Conservation (phyloP, 768 basidiomycete species). For the Boletus sp. region DNA sequence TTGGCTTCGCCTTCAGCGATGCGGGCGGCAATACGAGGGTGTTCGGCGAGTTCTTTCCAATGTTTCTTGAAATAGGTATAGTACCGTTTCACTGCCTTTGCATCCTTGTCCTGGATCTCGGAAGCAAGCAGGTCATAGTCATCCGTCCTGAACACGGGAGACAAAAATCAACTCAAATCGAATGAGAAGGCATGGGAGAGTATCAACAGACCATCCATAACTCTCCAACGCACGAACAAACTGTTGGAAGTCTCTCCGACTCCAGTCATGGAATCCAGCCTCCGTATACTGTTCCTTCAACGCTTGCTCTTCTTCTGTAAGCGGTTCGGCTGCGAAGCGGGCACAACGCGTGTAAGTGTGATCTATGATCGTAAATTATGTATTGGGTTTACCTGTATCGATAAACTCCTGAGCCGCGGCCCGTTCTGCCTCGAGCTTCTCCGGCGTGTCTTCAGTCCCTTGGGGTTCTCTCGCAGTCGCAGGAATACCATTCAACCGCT, state of each 20-base stretch:
- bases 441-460: conserved; percentile 73
- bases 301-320: conserved; percentile 83
- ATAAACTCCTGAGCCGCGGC: conserved; percentile 80
- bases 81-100: conserved; percentile 75
- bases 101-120: conserved; percentile 81
- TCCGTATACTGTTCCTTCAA: conserved; percentile 75
- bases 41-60: conserved; percentile 72
- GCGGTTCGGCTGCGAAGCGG: conserved; percentile 67
- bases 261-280: conserved; percentile 89
- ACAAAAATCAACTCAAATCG: not conserved
- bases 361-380: not conserved
- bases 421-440: conserved; percentile 81
- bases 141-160: conserved; percentile 47
- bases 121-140: conserved; percentile 65
- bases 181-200: not conserved
- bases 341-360: not conserved
- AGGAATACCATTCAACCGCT: conserved; percentile 65
- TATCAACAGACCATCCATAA: conserved; percentile 67
- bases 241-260: conserved; percentile 89
- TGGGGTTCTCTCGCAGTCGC: conserved; percentile 63
- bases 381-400: conserved; percentile 58
- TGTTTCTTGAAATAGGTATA: conserved; percentile 84
- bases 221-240: conserved; percentile 76
- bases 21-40: conserved; percentile 76
- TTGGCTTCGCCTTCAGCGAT: conserved; percentile 88